phyloP scores from a whole-genome alignment of 176 grass and related monocot genomes.

The Echinochloa phyllopogon region DNA sequence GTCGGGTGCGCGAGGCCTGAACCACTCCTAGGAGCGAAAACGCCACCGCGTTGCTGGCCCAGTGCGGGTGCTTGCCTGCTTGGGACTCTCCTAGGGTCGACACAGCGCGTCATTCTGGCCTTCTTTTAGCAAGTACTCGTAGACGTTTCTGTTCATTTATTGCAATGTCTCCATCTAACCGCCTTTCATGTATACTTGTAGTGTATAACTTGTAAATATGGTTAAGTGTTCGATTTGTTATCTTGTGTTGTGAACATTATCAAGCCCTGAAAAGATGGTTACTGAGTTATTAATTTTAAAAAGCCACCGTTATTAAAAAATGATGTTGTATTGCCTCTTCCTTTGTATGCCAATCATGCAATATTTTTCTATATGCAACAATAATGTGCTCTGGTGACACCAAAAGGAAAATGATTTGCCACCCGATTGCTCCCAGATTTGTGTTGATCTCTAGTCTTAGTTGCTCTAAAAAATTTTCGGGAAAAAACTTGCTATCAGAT shows the following conservation, averaged over 20 bases:
- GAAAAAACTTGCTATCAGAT: too few relatives aligned
- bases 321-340: neutral
- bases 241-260: neutral
- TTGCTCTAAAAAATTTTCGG: too few relatives aligned
- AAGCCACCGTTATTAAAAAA: neutral
- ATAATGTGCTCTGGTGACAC: neutral
- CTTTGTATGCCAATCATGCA: neutral
- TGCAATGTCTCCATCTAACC: neutral
- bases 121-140: neutral
- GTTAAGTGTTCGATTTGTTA: neutral
- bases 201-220: too few relatives aligned
- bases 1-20: neutral
- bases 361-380: neutral
- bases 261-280: neutral
- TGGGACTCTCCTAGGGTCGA: neutral
- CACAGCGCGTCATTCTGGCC: neutral
- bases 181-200: neutral
- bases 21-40: neutral
- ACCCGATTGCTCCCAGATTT: too few relatives aligned
- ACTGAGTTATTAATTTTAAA: neutral
- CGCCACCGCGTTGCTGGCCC: too few relatives aligned
- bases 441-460: too few relatives aligned
- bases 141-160: neutral
- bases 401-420: too few relatives aligned
- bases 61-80: neutral